Conservation (phyloP, 768 basidiomycete species). For the Rhizopogon roseolus region DNA sequence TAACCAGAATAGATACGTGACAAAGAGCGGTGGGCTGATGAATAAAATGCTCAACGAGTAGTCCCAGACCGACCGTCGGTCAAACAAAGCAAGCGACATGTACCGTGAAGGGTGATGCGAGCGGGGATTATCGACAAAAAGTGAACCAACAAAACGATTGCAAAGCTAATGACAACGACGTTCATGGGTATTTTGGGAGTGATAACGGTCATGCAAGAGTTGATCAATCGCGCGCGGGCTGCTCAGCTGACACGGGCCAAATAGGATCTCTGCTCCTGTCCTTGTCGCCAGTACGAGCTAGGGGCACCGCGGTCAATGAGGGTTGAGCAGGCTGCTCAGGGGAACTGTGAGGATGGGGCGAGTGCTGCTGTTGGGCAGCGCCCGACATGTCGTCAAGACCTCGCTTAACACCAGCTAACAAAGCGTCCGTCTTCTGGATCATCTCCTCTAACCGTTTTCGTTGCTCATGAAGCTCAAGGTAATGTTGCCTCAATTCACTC, state of each 20-base stretch:
- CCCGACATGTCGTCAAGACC: conserved; percentile 73
- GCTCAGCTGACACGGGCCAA: conserved; percentile 25
- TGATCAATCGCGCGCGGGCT: conserved; percentile 20
- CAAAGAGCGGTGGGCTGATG: conserved; percentile 16
- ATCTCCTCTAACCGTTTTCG: conserved; percentile 66
- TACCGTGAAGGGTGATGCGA: conserved; percentile 12
- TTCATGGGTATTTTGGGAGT: not conserved
- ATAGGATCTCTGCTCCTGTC: conserved; percentile 23
- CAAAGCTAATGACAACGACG: conserved; percentile 10
- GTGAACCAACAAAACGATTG: conserved; percentile 25
- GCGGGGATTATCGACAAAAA: conserved; percentile 21
- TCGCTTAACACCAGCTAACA: conserved; percentile 68
- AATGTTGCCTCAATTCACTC: conserved; percentile 69
- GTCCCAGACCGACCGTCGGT: conserved; percentile 15
- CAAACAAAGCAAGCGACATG: conserved; percentile 3
- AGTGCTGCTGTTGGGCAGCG: conserved; percentile 22
- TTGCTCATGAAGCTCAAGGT: conserved; percentile 57
- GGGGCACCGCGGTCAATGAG: conserved; percentile 11
- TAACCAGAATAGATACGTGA: conserved; percentile 29
- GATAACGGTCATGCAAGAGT: not conserved
- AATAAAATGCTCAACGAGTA: conserved; percentile 20
- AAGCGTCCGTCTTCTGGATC: conserved; percentile 66
- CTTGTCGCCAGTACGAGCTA: conserved; percentile 21
- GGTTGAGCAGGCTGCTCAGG: conserved; percentile 21
- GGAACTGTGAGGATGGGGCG: conserved; percentile 17